Base-by-base conservation (phyloP, 768 basidiomycete genomes). In the Boletus patriciae region DNA sequence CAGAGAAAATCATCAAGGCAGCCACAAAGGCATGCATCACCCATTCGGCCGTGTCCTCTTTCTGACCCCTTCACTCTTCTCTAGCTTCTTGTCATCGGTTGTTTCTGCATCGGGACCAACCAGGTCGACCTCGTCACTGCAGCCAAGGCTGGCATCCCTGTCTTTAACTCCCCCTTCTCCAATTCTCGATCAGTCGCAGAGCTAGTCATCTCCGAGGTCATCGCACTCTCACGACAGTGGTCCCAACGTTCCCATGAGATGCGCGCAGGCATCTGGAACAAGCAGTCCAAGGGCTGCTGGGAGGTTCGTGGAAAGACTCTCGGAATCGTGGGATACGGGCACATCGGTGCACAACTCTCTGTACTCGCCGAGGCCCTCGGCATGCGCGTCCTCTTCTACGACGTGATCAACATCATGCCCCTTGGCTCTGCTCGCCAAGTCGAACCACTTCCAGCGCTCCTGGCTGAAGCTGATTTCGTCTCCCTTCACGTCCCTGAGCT, bases 171-270 rank as follows among this genome's bases (percentile, higher is more conserved):
- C 7, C 97, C 97, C 36, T 96, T 95, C 77, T 95, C 93, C 70
- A 98, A 97, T 79, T 98, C 97, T 33, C 92, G 97, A 64, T 98
- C 97, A 1, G 97, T 99, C 52, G 97, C 97, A 40, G 97, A 99
- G 76, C 86, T 99, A 46, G 97, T 99, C 74, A 85, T 99, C 74
- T 81, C 87, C 56, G 97, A 99, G 74, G 81, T 98, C 66, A 83
- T 99, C 67, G 89, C 89, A 4, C 87, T 99, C 61, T 96, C 96
- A 4, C 88, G 97, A 25, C 97, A 99, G 70, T 84, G 96, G 64
- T 86, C 86, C 65, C 91, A 99, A 74, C 89, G 97, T 54, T 77
- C 88, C 23, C 83, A 80, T 63, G 97, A 99, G 77, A 82, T 99
- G 77, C 86, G 85, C 52, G 80, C 84, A 34, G 97, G 97, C 45